Base-by-base conservation (phyloP, 441 rosid species). In the Francoa sonchifolia region DNA sequence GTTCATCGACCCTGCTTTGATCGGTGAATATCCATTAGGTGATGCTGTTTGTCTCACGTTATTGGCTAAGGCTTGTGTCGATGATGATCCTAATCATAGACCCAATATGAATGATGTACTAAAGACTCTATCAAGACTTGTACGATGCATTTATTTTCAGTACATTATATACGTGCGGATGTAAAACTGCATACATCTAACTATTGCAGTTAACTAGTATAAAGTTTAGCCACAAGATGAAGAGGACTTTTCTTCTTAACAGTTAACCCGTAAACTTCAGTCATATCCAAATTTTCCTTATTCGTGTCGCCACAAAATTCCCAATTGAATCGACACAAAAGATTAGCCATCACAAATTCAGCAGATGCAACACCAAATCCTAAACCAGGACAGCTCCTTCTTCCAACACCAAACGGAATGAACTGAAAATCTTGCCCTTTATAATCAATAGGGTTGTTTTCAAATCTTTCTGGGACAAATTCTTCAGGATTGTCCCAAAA, bases 401-500 rank as follows among this genome's bases (percentile, higher is more conserved):
- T 48, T 12, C 61, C 64, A n/a, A 20, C 44, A 34, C 64, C 61
- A 50, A 58, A 63, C 2, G 55, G 54, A 4, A 54, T 6, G 16
- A 44, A 45, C 1, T 55, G 34, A 14, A 38, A 11, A 5, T 57
- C 22, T 10, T 60, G 67, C 1, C 63, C 56, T 1, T 8, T 47
- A 6, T 49, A 57, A 42, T 60, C 65, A 11, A 56, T 28, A 0
- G 42, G 3, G 8, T 1, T 14, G 6, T 50, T 22, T 4, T 7
- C 10, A 27, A 71, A 71, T 15, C 73, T 67, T 33, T 71, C 73
- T 0, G 68, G 71, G 1, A 12, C 5, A 19, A 57, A 63, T 13
- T 58, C 57, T 11, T 64, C 59, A 0, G 67, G 58, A 0, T 11
- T 41, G 42, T 66, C 61, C 70, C 76, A 63, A 0, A 33, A 0